Evolutionary conservation across 208 protist species (phyloP), one percentile per base, ranked within the genome.

Genomic region (Balamuthia mandrillaris): DNA sequence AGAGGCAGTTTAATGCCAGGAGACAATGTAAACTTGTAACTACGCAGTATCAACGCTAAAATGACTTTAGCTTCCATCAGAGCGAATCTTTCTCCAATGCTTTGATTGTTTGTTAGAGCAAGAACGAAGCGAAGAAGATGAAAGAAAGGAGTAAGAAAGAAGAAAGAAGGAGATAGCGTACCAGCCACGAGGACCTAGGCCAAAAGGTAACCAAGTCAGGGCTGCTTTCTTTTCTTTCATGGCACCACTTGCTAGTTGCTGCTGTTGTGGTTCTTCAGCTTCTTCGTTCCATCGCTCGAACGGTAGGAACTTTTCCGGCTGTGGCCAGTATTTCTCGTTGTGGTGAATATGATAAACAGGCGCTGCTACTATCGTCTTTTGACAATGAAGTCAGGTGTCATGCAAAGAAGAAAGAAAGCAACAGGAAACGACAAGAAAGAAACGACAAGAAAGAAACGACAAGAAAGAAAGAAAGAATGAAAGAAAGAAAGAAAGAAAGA

Each of bases 181-280:
- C 70, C 70, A 78, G 29, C 60, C 60, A 49, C 70, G 70, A 1
- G 70, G 70, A 27, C 70, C 70, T 0, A 49, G 27, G 9, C 70
- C 70, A 51, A 78, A 78, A 1, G 70, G 70, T 14, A 78, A 49
- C 70, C 70, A 78, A 29, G 60, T 35, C 33, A 58, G 45, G 0
- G 45, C 3, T 31, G 52, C 47, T 49, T 78, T 78, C 70, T 78
- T 78, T 2, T 78, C 70, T n/a, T n/a, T n/a, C n/a, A n/a, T n/a
- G n/a, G n/a, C n/a, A n/a, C n/a, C n/a, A n/a, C n/a, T n/a, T n/a
- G n/a, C n/a, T 7, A 31, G 56, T 2, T 12, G 12, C 16, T 24
- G 21, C n/a, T 4, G n/a, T 10, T 60, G 3, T 18, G 33, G 61
- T 21, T 49, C 61, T 39, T 75, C 70, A 16, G n/a, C n/a, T n/a